Conservation (phyloP, 1,139 yeast genomes). For the Williopsis jadinii region DNA sequence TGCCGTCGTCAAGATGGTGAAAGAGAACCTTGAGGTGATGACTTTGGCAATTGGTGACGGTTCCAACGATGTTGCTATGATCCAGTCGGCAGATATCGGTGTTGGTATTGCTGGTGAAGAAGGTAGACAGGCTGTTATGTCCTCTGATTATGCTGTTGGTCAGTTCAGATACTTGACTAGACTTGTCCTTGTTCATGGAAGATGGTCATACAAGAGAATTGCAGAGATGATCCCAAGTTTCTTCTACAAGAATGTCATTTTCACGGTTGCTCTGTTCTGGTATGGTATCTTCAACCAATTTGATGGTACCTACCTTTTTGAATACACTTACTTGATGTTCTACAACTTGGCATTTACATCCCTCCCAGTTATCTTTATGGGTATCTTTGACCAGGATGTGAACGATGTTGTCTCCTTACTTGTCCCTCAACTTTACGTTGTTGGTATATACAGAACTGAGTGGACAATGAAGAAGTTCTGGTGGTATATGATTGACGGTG, state of each 20-base stretch:
- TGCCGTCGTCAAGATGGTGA: constrained; percentile 85
- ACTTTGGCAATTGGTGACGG: constrained; percentile 97
- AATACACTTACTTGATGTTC: constrained; percentile 86
- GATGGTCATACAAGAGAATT: constrained; percentile 91
- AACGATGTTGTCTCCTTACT: constrained; percentile 70
- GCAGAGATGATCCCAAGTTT: constrained; percentile 94
- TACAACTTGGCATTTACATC: constrained; percentile 94
- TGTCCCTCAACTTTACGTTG: constrained; percentile 85
- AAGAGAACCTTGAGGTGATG: constrained; percentile 73
- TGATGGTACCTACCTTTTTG: constrained; percentile 89
- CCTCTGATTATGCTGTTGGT: constrained; percentile 94
- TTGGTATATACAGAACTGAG: constrained; percentile 77
- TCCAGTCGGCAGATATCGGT: constrained; percentile 96
- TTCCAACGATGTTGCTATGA: constrained; percentile 98
- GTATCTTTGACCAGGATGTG: constrained; percentile 91
- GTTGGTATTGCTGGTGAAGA: constrained; percentile 98
- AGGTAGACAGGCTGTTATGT: constrained; percentile 97
- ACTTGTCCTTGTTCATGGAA: constrained; percentile 81
- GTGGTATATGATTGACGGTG: constrained; percentile 80
- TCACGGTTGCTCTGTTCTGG: constrained; percentile 88
- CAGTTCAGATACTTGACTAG: constrained; percentile 83
- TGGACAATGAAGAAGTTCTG: constrained; percentile 78
- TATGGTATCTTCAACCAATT: constrained; percentile 79
- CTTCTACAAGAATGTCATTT: constrained; percentile 87
- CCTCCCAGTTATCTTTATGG: constrained; percentile 84